Evolutionary conservation across 2,329 filamentous ascomycete genomes (phyloP), one percentile per base, ranked within the genome.

Genomic region (Hypoxylon sp.): DNA sequence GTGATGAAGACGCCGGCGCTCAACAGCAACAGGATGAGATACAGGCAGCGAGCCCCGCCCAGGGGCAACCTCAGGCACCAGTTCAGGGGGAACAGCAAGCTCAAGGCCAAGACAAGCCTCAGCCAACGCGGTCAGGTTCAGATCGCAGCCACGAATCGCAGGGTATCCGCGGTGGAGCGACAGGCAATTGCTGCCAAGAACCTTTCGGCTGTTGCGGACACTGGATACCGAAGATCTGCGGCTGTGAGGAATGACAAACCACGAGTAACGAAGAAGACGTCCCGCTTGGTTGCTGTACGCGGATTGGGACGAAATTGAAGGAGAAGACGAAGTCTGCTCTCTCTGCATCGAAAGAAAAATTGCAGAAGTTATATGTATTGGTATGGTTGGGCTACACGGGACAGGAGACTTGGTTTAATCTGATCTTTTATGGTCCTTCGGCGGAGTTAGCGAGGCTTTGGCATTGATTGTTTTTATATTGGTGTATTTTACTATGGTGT

Each of bases 211-310:
- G 58, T 58, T 50, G 48, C 47, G 1, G 1, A 4, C 50, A 62
- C 29, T 65, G 63, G 63, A 27, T 39, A 7, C 11, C 11, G 14
- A 51, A 55, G 53, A 46, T 65, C 12, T 65, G 53, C 58, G 50
- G 55, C 32, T 25, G 39, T 21, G 45, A 41, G 32, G 14, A 30
- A 27, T 25, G 45, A 50, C 14, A 60, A 21, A 23, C 19, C 30
- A 7, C 2, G 5, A 3, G 27, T 16, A 8, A 19, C n/a, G n/a
- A 9, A 2, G 27, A 37, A 8, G 9, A 5, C 21, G 16, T 32
- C 19, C 14, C 46, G 12, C 30, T 7, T n/a, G 14, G 16, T 9
- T 52, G 21, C 32, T 8, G 16, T 8, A 2, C 25, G 8, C 2
- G 14, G 50, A 3, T 11, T 11, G 7, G 16, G 8, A 12, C 14